Conservation (phyloP, 202 grass and related monocot genomes). For the Saccharum hybrid region DNA sequence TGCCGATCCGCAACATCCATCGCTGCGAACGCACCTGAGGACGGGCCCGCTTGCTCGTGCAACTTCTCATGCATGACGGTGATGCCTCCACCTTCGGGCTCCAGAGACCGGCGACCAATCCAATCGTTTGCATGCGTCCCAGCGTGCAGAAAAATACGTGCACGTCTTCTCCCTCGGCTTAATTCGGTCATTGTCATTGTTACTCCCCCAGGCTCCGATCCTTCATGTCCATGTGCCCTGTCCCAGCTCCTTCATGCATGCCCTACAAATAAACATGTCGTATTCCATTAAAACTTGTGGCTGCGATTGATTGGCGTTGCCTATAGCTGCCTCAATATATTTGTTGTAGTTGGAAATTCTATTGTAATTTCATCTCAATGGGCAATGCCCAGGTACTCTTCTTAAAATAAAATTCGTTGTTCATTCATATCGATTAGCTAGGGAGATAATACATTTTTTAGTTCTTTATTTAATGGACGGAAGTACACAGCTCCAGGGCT, state of each 20-base stretch:
- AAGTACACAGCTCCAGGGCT: too few species aligned
- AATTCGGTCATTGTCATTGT: not conserved
- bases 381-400: not conserved
- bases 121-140: not conserved
- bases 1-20: not conserved
- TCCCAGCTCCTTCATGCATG: not conserved
- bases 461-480: not conserved
- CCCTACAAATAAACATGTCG: not conserved
- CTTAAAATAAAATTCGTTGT: not conserved
- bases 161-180: not conserved
- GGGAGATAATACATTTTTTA: not conserved
- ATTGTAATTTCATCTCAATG: not conserved
- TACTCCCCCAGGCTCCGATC: not conserved
- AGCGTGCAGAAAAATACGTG: not conserved
- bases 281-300: not conserved
- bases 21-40: not conserved
- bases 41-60: not conserved
- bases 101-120: not conserved
- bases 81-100: not conserved
- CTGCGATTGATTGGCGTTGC: not conserved
- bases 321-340: not conserved
- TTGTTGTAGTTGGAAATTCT: not conserved
- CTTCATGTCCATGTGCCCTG: slow-evolving; percentile 11
- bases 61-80: not conserved
- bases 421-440: not conserved